phyloP scores from a whole-genome alignment of 345 rosid species.

The Reutealis trisperma region DNA sequence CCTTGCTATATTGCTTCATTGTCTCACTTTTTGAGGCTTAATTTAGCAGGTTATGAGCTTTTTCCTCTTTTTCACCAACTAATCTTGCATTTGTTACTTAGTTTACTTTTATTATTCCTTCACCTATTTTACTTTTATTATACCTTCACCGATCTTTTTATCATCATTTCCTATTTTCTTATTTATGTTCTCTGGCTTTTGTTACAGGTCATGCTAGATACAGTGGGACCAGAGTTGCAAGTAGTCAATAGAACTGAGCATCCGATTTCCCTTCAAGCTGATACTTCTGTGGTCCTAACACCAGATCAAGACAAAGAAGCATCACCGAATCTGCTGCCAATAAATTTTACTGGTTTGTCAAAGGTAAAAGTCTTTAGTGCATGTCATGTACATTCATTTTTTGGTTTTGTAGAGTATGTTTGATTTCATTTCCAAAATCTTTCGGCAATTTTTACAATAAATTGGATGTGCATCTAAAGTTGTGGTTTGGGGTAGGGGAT shows the following conservation, averaged over 20 bases:
- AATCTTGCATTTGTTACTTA: not conserved
- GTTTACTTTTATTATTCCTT: not conserved
- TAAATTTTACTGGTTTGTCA: constrained; percentile 59
- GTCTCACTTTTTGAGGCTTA: not conserved
- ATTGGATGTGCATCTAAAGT: not conserved
- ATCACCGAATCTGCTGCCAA: constrained; percentile 56
- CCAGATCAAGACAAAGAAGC: constrained; percentile 65
- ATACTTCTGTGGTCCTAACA: constrained; percentile 50
- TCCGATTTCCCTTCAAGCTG: constrained; percentile 56
- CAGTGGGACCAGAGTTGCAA: constrained; percentile 68
- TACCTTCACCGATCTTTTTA: not conserved
- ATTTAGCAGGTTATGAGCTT: not conserved
- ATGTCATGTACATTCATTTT: not conserved
- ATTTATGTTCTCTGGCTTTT: constrained; percentile 7
- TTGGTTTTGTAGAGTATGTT: not conserved
- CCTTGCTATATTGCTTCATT: no score
- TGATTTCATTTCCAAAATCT: not conserved
- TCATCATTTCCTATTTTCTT: not conserved
- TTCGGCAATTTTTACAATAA: not conserved
- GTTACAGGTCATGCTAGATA: constrained; percentile 70
- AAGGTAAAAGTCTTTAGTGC: constrained; percentile 32
- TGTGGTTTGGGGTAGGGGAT: not conserved
- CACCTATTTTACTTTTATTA: not conserved
- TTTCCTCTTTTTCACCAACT: not conserved
- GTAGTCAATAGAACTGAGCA: constrained; percentile 50